phyloP scores from a whole-genome alignment of 2,329 filamentous ascomycete genomes.

The Mycosphaerella sp. region DNA sequence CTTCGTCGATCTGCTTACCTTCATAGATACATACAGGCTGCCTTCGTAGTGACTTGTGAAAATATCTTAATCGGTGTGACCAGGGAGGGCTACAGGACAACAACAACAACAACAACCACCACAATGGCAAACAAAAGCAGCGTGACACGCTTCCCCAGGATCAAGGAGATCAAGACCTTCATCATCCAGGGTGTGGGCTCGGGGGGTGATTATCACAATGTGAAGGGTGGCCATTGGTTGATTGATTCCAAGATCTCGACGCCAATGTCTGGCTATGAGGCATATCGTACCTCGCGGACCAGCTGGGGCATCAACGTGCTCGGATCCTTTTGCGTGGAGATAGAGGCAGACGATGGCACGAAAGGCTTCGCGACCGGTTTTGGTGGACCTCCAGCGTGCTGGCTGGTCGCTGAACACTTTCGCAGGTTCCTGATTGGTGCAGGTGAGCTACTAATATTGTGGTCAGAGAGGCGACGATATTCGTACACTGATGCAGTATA shows the following conservation, averaged over 20 bases:
- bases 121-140: slow-evolving; percentile 30
- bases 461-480: not conserved
- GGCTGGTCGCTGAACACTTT: slow-evolving; percentile 90
- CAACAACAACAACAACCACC: slow-evolving; percentile 3
- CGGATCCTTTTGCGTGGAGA: slow-evolving; percentile 84
- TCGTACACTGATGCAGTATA: slow-evolving; percentile 28
- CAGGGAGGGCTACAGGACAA: not conserved
- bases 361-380: slow-evolving; percentile 92
- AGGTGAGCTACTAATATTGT: slow-evolving; percentile 36
- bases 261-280: slow-evolving; percentile 81
- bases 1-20: not conserved
- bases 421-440: slow-evolving; percentile 83
- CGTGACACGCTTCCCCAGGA: slow-evolving; percentile 60
- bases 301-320: slow-evolving; percentile 95
- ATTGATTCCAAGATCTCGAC: slow-evolving; percentile 90
- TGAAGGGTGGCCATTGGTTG: slow-evolving; percentile 67
- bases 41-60: not conserved
- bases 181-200: slow-evolving; percentile 58
- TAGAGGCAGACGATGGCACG: slow-evolving; percentile 84
- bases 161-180: slow-evolving; percentile 68
- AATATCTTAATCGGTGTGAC: not conserved
- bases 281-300: slow-evolving; percentile 80
- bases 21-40: not conserved
- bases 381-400: slow-evolving; percentile 86
- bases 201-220: slow-evolving; percentile 89